Evolutionary conservation across 2,329 filamentous ascomycete genomes (phyloP), one percentile per base, ranked within the genome.

Genomic region (Phoma sp.): DNA sequence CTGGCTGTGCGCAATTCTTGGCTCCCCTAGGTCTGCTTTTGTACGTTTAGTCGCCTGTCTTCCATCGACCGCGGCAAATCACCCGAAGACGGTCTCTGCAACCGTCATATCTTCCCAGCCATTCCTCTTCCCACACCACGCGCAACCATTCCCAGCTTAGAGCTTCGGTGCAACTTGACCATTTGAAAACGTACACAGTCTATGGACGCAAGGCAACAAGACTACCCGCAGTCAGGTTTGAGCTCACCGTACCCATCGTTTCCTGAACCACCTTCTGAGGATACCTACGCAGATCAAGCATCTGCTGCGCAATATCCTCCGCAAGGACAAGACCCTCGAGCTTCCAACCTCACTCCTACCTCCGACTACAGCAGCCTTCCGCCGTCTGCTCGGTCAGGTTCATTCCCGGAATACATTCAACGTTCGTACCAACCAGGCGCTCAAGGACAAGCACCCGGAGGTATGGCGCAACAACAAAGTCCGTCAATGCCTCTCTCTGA

Each of bases 381-480:
- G 66, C 82, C 83, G 60, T 84, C 82, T 64, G 90, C 90, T 76
- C 90, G 91, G 75, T 93, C 91, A 76, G 86, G 87, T 78, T 88
- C 89, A 56, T 96, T 93, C 73, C 89, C 91, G 76, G 92, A 96
- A 70, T 92, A 96, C 78, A 85, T 95, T 76, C 87, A 73, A 91
- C 90, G 92, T 74, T 81, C 76, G 81, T 95, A 95, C 82, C 89
- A 92, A 78, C 64, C 91, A 77, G 85, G 85, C 81, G 87, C 84
- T 77, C 85, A 87, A 76, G 84, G 87, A 77, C 87, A 84, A 80
- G 87, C 87, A 80, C 85, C 88, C 80, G 89, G 87, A 87, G 89
- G 88, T 88, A 97, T 97, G 93, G 92, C 93, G 87, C 92, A 96
- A 91, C 87, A 92, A 89, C 91, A 91, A 89, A 96, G 93, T 96